Conservation (phyloP, 2,329 filamentous ascomycete genomes). For the Xylaria sp. region DNA sequence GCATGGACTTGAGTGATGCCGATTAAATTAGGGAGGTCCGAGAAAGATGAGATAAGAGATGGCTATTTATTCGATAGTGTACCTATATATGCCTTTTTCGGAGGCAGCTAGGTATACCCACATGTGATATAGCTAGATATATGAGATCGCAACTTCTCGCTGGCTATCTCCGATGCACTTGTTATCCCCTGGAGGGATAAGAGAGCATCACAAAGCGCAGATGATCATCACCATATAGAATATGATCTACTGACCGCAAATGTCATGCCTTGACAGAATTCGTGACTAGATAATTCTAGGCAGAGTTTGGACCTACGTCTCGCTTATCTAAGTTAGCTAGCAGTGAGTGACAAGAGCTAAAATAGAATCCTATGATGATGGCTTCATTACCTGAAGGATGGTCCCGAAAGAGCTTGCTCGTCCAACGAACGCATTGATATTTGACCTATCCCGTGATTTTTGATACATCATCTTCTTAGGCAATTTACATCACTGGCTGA, state of each 20-base stretch:
- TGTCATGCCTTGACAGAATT: neutral
- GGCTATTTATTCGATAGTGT: neutral
- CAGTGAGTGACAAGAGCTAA: neutral
- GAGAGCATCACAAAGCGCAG: neutral
- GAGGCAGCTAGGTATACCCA: neutral
- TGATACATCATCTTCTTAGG: neutral
- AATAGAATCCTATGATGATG: neutral
- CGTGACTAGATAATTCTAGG: neutral
- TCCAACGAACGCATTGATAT: neutral
- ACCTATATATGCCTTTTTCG: neutral
- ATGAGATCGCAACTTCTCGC: neutral
- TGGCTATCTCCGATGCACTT: no score
- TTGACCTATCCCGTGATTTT: neutral
- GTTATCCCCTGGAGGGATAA: neutral
- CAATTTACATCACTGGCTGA: neutral
- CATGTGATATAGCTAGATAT: neutral
- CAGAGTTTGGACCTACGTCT: neutral
- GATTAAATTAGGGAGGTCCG: neutral
- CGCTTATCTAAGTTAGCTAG: neutral
- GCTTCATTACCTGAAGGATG: neutral
- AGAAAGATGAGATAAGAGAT: no score
- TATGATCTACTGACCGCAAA: neutral
- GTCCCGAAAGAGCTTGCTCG: no score
- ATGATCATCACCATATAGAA: neutral
- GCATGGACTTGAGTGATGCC: conserved; percentile 24